Evolutionary conservation across 148 eudicot genomes (phyloP).

Genomic region (Rhododendron ovatum): DNA sequence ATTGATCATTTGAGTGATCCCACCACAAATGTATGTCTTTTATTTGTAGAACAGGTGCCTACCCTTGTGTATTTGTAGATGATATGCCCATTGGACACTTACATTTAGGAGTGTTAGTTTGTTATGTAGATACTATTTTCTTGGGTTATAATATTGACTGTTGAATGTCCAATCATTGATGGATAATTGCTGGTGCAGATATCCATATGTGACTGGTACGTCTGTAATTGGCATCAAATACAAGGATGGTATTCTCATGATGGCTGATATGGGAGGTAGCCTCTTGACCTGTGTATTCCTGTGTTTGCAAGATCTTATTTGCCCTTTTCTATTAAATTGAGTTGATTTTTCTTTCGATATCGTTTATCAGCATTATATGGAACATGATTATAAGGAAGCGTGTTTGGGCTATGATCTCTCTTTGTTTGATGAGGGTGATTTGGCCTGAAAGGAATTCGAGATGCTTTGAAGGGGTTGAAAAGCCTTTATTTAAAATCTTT

Average conservation of each 20-base stretch:
- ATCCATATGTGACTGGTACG: constrained; percentile 89
- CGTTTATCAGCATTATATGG: neutral
- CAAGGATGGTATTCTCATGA: constrained; percentile 93
- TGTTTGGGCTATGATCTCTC: neutral
- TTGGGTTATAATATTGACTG: neutral
- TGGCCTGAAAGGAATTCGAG: neutral
- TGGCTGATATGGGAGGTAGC: constrained; percentile 98
- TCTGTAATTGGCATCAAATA: constrained; percentile 86
- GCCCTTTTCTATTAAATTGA: neutral
- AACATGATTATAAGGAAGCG: neutral
- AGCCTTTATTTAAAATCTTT: neutral
- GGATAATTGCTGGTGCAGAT: constrained; percentile 30
- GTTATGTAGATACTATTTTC: too few species aligned
- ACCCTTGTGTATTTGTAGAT: neutral
- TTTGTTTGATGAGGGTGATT: neutral
- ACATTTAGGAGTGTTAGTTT: neutral
- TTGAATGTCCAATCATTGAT: neutral
- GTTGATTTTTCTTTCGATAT: neutral
- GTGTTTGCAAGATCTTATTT: neutral
- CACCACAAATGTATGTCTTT: neutral
- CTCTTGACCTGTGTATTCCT: neutral
- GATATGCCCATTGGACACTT: neutral
- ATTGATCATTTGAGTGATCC: neutral
- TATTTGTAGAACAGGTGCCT: neutral
- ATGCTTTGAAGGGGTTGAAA: neutral